Base-by-base conservation (phyloP, 1,284 basidiomycete genomes). In the Ustilago esculenta region DNA sequence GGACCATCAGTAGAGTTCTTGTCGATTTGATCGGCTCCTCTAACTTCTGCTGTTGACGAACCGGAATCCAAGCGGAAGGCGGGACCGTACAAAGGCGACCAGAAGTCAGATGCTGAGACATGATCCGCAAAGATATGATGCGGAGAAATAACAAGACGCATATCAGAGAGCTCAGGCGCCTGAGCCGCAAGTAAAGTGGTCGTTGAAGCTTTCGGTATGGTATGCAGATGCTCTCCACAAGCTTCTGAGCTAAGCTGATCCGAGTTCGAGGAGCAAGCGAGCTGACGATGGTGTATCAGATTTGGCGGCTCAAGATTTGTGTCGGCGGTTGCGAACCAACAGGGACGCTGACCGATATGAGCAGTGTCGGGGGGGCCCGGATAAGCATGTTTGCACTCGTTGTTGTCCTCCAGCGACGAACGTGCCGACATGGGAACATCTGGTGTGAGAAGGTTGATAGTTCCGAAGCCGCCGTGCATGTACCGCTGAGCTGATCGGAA, bases 21-120 rank as follows among this genome's bases (percentile, higher is more conserved):
- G 7, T 23, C 25, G 20, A 8, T 29, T 30, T 21, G 21, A 9
- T 47, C 7, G 56, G 29, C 12, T 7, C 27, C 27, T 12, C 12
- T 11, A 8, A 21, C 17, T 7, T 50, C 25, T 17, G 17, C 17
- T 10, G 18, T 33, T 2, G 40, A 17, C 4, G 15, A 34, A 7
- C 34, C 34, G 7, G 25, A 17, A 11, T 14, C n/a, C 18, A 60
- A 7, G n/a, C 64, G 64, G 21, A 48, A 60, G 1, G 34, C 15
- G 15, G 57, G 39, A 7, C 64, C 64, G 21, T 60, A 56, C 11
- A 67, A 17, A 7, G 56, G 57, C 18, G 51, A 52, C 56, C 57
- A 67, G 27, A 67, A 67, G 48, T 67, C 64, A 23, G 48, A 52
- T 2, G 64, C 33, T 5, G 64, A 67, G 18, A 67, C 43, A 10